Percentiles rank a stretch among this genome's conserved stretches.
Evolutionary conservation across 352 stramenopile species (phyloP).

Genomic region (Pilasporangium apinafurcum): DNA sequence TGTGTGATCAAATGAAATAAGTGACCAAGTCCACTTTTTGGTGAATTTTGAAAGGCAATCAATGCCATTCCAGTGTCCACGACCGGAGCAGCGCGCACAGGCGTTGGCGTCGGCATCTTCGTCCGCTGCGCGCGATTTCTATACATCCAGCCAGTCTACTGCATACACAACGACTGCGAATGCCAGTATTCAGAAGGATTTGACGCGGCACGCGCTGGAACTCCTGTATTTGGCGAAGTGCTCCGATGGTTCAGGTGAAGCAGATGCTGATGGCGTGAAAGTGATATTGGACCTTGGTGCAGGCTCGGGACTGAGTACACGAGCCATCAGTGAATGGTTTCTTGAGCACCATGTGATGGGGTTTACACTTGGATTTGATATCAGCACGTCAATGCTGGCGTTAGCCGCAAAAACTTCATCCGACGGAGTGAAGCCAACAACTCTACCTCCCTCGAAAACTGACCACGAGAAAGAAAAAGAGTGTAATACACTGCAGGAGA

Average conservation of each 20-base stretch:
- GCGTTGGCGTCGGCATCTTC: conserved; percentile 27
- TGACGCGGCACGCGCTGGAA: conserved; percentile 61
- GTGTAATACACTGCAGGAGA: conserved; percentile 5
- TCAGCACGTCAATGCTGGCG: conserved; percentile 71
- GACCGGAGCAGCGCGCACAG: conserved; percentile 35
- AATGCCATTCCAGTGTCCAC: conserved; percentile 52
- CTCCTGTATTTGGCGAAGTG: conserved; percentile 14
- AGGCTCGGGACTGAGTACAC: conserved; percentile 63
- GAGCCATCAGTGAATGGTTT: conserved; percentile 46
- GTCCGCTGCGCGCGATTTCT: conserved; percentile 45
- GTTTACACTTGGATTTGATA: conserved; percentile 64
- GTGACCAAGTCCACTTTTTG: too few species aligned
- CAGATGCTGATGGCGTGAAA: conserved; percentile 7
- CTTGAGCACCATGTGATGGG: conserved; percentile 13
- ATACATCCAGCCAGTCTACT: conserved; percentile 48
- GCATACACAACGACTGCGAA: conserved; percentile 70
- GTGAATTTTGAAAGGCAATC: neutral
- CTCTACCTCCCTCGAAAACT: too few species aligned
- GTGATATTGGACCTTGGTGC: conserved; percentile 63
- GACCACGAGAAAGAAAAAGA: neutral
- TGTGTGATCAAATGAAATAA: neutral
- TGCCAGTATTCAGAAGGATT: conserved; percentile 55
- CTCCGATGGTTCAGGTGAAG: neutral
- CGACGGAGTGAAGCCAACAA: too few species aligned
- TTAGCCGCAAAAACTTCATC: conserved; percentile 15